phyloP scores from a whole-genome alignment of 371 early-diverging fungal species.

The Mortierella sp. region DNA sequence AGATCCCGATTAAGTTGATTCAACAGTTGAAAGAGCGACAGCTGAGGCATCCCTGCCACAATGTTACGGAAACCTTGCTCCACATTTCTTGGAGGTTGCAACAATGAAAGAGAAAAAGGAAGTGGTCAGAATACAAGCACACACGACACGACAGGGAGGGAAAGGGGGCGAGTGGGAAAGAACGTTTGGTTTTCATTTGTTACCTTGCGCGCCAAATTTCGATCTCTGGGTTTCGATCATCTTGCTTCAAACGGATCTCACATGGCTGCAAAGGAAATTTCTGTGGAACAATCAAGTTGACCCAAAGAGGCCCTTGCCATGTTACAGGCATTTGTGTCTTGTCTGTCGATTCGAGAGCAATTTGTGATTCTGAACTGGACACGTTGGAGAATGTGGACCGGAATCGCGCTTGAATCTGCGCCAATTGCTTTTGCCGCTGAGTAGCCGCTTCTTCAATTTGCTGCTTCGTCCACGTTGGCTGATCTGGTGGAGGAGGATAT shows the following conservation, averaged over 20 bases:
- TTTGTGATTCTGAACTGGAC: constrained; percentile 40
- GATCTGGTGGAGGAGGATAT: constrained; percentile 3
- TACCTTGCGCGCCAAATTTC: constrained; percentile 58
- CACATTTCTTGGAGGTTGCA: constrained; percentile 50
- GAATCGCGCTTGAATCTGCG: constrained; percentile 62
- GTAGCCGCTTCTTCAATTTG: constrained; percentile 42
- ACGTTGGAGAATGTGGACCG: constrained; percentile 51
- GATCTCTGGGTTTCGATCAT: constrained; percentile 49
- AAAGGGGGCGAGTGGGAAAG: too few relatives aligned
- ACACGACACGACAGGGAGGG: too few relatives aligned
- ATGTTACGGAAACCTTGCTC: constrained; percentile 63
- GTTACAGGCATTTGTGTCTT: constrained; percentile 24
- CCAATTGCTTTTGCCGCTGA: constrained; percentile 53
- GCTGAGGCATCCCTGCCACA: constrained; percentile 39
- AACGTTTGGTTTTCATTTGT: too few relatives aligned
- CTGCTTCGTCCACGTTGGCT: constrained; percentile 10
- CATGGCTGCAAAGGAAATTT: constrained; percentile 64
- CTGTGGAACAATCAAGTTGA: constrained; percentile 56
- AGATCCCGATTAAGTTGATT: constrained; percentile 77
- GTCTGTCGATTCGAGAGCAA: constrained; percentile 24
- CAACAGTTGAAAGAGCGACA: constrained; percentile 63
- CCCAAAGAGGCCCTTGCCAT: constrained; percentile 45
- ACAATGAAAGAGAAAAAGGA: not conserved
- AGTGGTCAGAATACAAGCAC: too few relatives aligned
- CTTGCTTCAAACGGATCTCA: constrained; percentile 59